Base-by-base conservation (phyloP, 768 basidiomycete genomes). In the Trametes coccinea region DNA sequence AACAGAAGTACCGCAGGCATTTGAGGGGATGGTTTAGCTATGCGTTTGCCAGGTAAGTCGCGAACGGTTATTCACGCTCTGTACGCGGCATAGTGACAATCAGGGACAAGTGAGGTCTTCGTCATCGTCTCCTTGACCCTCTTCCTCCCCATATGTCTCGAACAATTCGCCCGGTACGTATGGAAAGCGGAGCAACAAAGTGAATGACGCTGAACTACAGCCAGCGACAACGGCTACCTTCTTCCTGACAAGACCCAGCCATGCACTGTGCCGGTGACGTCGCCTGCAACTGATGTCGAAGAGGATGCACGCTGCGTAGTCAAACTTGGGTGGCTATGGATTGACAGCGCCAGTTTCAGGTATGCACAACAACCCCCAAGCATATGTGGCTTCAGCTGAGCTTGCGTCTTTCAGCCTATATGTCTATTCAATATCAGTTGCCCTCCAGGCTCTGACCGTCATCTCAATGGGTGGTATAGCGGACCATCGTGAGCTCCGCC, bases 291-390 rank as follows among this genome's bases (percentile, higher is more conserved):
- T 2, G 59, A 61, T 0, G 69, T 68, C 2, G 73, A 75, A n/a
- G 72, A 73, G 6, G 79, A 73, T 4, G 67, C 61, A 14, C 80
- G 89, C 30, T 96, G 94, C 73, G 90, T 89, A 4, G 93, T 95
- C 29, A 85, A 85, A 71, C 78, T 96, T 57, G 86, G 85, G 0
- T 93, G 93, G 84, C 61, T 79, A 1, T 96, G 93, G 93, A 83
- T 95, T 52, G 95, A 96, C 70, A 93, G 82, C 11, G 93, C 95
- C 2, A 94, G 93, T 70, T 96, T 94, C 72, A 95, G 93, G 93
- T 92, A 53, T 44, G 83, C 27, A 43, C 8, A 6, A 30, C 10
- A 27, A 10, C 10, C 8, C 7, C 10, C 11, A 5, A 7, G 10
- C 10, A 3, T 30, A 7, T 29, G 11, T 13, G 27, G 6, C 4